Evolutionary conservation across 139 green algal species (phyloP).

Genomic region (Desmodesmus armatus): DNA sequence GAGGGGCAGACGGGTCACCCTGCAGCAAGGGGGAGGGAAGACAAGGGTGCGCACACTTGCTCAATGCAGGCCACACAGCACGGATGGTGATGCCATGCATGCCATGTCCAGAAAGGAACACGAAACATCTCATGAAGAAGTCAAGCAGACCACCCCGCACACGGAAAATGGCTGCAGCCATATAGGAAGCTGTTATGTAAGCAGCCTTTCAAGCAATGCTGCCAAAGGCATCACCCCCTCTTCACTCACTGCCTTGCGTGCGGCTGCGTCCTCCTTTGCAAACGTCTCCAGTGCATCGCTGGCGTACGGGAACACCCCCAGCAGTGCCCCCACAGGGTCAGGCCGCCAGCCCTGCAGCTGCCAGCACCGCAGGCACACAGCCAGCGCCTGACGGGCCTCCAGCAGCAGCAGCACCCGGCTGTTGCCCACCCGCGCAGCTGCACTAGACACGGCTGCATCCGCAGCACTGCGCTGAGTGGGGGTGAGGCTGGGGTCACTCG

Average conservation of each 20-base stretch:
- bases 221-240: too few species aligned
- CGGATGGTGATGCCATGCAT: too few species aligned
- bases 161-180: too few species aligned
- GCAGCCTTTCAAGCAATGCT: too few species aligned
- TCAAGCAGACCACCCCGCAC: too few species aligned
- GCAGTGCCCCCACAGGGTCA: slow-evolving; percentile 30
- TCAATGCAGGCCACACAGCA: background rate
- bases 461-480: background rate
- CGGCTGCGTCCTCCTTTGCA: slow-evolving; percentile 18
- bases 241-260: too few species aligned
- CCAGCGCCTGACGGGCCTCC: slow-evolving; percentile 17
- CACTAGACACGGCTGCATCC: background rate
- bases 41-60: too few species aligned
- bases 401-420: background rate
- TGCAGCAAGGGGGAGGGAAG: background rate
- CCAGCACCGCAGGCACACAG: slow-evolving; percentile 37
- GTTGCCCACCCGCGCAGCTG: background rate
- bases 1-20: slow-evolving; percentile 1
- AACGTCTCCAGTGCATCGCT: slow-evolving; percentile 1
- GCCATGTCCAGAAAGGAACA: too few species aligned
- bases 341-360: slow-evolving; percentile 34
- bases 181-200: too few species aligned
- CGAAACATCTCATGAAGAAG: too few species aligned
- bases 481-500: background rate
- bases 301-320: background rate